phyloP scores from a whole-genome alignment of 306 rosid genomes.

The Trifolium fragiferum region DNA sequence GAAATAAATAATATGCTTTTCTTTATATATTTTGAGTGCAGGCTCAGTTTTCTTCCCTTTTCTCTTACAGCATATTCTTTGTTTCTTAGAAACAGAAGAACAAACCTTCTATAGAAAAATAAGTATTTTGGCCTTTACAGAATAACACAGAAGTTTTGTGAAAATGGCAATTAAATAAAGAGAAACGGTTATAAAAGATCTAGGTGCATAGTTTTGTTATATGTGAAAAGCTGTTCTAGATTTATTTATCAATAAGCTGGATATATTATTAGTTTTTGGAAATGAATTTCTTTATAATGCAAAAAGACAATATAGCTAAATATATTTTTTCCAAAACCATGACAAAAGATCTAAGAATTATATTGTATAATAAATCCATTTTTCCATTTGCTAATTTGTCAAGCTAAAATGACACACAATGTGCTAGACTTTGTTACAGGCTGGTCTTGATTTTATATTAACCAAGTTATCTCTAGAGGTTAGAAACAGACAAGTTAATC shows the following conservation, averaged over 20 bases:
- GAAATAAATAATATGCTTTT: conserved; percentile 9
- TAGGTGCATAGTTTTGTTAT: not conserved
- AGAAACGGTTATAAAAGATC: not conserved
- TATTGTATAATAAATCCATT: not conserved
- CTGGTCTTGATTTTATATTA: conserved; percentile 34
- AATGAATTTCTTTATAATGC: conserved; percentile 26
- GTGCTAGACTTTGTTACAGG: conserved; percentile 24
- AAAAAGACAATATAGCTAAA: conserved; percentile 2
- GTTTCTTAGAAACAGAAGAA: conserved; percentile 11
- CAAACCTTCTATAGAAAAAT: not conserved
- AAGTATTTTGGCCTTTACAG: not conserved
- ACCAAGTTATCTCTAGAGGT: conserved; percentile 28
- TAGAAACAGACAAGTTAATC: conserved; percentile 31
- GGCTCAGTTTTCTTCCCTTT: not conserved
- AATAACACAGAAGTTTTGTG: not conserved
- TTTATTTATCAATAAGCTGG: not conserved
- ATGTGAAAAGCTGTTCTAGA: conserved; percentile 27
- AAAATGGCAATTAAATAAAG: conserved; percentile 10
- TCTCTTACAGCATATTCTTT: conserved; percentile 3
- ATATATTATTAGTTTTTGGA: not conserved
- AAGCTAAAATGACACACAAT: conserved; percentile 13
- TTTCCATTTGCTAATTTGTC: conserved; percentile 7
- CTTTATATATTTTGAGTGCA: not conserved
- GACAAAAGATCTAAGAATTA: conserved; percentile 17
- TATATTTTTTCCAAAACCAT: not conserved